Percentiles rank a stretch among this genome's conserved stretches.
These are phyloP conservation scores for Linaria vulgaris DNA, from an alignment of 257 asterid species.

Conservation along the genomic window DNA sequence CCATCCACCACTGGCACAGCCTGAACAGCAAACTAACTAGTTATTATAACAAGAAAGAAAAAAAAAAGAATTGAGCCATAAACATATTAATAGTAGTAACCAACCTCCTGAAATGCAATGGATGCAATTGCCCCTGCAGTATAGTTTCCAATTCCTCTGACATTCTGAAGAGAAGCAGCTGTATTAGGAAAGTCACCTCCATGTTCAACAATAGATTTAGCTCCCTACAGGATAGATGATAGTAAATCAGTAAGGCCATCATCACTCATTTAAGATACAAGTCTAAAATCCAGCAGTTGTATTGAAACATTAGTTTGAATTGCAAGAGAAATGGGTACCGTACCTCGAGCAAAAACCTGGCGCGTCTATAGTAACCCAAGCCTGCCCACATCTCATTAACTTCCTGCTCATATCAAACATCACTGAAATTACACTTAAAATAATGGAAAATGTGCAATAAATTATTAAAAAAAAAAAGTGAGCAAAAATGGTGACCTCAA, in stretches of 20 bases:
- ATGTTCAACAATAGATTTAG: conserved; percentile 79
- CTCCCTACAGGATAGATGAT: conserved; percentile 57
- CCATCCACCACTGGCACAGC: conserved; percentile 97
- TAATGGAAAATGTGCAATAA: not conserved
- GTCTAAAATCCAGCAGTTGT: too few relatives aligned
- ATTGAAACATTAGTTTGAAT: too few relatives aligned
- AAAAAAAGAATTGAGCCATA: too few relatives aligned
- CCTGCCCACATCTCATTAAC: conserved; percentile 99
- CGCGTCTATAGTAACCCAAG: conserved; percentile 88
- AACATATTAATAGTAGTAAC: too few relatives aligned
- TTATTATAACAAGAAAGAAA: too few relatives aligned
- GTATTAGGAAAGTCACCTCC: conserved; percentile 79
- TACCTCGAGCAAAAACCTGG: conserved; percentile 87
- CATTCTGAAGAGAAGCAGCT: conserved; percentile 69
- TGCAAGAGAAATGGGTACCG: too few relatives aligned
- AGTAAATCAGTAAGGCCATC: conserved; percentile 1
- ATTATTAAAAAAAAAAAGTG: not conserved
- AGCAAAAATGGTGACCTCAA: conserved; percentile 57
- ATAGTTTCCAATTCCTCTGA: conserved; percentile 88
- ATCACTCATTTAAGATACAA: not conserved
- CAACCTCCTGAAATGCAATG: conserved; percentile 86
- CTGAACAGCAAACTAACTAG: conserved; percentile 40
- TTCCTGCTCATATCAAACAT: conserved; percentile 57
- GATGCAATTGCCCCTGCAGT: conserved; percentile 99
- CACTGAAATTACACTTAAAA: conserved; percentile 6